These are phyloP conservation scores for Plasmodium adleri DNA, from an alignment of 169 alveolate species.

Conservation along the genomic window DNA sequence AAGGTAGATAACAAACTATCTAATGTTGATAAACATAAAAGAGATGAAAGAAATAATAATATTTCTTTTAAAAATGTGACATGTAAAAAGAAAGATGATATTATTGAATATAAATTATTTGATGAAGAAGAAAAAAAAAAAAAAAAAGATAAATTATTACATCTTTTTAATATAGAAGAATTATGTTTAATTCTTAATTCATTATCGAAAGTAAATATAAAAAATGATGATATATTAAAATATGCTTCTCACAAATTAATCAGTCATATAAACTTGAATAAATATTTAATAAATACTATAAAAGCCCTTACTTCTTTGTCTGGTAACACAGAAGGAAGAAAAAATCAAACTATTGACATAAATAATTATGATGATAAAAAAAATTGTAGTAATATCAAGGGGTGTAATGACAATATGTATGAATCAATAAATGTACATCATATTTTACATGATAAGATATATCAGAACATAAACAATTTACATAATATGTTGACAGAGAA, in stretches of 20 bases:
- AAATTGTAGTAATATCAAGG: not conserved
- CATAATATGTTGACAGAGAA: constrained; percentile 36
- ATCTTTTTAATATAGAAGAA: constrained; percentile 48
- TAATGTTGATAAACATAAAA: not conserved
- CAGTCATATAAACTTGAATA: constrained; percentile 11
- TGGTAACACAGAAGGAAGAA: not conserved
- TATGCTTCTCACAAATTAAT: constrained; percentile 38
- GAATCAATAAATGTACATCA: not conserved
- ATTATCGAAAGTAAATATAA: constrained; percentile 48
- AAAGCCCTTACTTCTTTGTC: constrained; percentile 12
- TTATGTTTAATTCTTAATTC: constrained; percentile 60
- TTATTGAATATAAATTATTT: too few species aligned
- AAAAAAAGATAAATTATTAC: not conserved
- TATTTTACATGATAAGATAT: not conserved
- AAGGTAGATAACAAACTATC: too few species aligned
- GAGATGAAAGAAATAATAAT: not conserved
- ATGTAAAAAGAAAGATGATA: not conserved
- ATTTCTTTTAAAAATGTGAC: not conserved
- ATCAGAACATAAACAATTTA: not conserved
- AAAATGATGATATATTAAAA: constrained; percentile 52
- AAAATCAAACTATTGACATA: not conserved
- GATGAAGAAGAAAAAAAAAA: not conserved
- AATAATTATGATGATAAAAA: too few species aligned
- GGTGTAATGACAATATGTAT: not conserved
- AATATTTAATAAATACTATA: constrained; percentile 24